phyloP scores from a whole-genome alignment of 2,329 filamentous ascomycete genomes.

The Colletotrichum paranaense region DNA sequence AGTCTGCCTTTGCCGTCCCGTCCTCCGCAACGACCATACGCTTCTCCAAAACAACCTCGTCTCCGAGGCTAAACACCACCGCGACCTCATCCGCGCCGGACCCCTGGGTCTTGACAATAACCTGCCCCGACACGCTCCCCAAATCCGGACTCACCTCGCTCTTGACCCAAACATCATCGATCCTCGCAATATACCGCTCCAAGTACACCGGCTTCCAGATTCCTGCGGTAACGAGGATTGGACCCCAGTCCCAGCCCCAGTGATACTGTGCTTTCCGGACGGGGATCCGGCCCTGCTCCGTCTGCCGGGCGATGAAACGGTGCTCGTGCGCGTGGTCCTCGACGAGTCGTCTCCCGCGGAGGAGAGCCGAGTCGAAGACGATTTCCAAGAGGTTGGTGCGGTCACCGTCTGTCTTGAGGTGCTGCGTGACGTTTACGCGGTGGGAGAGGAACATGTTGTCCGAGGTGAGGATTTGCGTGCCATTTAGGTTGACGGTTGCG shows the following conservation, averaged over 20 bases:
- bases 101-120: conserved; percentile 51
- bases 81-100: conserved; percentile 40
- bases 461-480: conserved; percentile 60
- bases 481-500: conserved; percentile 68
- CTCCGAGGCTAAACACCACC: conserved; percentile 41
- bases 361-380: conserved; percentile 65
- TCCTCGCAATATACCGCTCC: conserved; percentile 69
- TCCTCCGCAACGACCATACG: background rate
- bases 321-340: conserved; percentile 64
- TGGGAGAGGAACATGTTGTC: conserved; percentile 75
- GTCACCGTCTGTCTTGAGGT: conserved; percentile 47
- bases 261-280: conserved; percentile 75
- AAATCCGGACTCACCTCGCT: conserved; percentile 49
- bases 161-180: conserved; percentile 67
- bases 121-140: conserved; percentile 48
- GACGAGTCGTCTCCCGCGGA: conserved; percentile 63
- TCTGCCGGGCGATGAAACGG: conserved; percentile 63
- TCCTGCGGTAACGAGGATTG: conserved; percentile 70
- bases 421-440: conserved; percentile 61
- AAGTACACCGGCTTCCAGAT: conserved; percentile 76
- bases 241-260: conserved; percentile 80
- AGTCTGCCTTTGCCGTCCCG: conserved; percentile 6
- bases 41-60: conserved; percentile 34
- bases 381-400: conserved; percentile 63
- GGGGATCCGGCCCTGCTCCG: conserved; percentile 47